These are phyloP conservation scores for Macadamia integrifolia DNA, from an alignment of 164 flowering plant genomes.

Conservation along the genomic window DNA sequence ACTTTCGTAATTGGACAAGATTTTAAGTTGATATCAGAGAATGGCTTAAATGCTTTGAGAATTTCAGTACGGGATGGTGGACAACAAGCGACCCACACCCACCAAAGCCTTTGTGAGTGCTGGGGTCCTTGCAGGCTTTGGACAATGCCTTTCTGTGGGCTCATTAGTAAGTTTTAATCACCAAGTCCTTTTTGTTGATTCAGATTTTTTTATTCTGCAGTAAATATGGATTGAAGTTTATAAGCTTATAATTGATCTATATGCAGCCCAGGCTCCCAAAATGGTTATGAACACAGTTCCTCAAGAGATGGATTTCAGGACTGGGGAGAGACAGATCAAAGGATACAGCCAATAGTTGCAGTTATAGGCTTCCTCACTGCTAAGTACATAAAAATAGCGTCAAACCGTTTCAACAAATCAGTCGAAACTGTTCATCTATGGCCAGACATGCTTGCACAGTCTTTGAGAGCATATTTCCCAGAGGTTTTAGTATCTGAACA, in stretches of 20 bases:
- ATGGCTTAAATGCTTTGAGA: constrained; percentile 48
- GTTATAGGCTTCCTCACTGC: constrained; percentile 60
- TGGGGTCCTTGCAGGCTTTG: constrained; percentile 40
- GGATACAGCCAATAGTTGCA: constrained; percentile 46
- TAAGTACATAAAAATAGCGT: constrained; percentile 21
- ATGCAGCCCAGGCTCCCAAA: constrained; percentile 53
- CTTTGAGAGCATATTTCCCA: no score
- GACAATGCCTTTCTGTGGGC: constrained; percentile 62
- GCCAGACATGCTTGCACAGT: no score
- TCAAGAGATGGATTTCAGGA: constrained; percentile 56
- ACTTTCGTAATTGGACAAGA: constrained; percentile 43
- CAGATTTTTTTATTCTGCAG: constrained; percentile 12
- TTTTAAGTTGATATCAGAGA: constrained; percentile 39
- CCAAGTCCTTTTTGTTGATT: no score
- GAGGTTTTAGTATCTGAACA: no score
- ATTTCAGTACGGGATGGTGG: constrained; percentile 66
- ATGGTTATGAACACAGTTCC: constrained; percentile 29
- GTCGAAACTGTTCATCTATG: no score
- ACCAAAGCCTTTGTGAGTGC: constrained; percentile 43
- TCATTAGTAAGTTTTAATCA: constrained; percentile 16
- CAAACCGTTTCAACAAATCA: no score
- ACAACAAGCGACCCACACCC: constrained; percentile 46
- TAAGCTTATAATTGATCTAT: constrained; percentile 48
- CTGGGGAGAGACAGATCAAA: constrained; percentile 42
- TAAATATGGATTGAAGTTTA: constrained; percentile 23